Evolutionary conservation across 164 flowering plant species (phyloP).

Genomic region (Tinospora cordifolia): DNA sequence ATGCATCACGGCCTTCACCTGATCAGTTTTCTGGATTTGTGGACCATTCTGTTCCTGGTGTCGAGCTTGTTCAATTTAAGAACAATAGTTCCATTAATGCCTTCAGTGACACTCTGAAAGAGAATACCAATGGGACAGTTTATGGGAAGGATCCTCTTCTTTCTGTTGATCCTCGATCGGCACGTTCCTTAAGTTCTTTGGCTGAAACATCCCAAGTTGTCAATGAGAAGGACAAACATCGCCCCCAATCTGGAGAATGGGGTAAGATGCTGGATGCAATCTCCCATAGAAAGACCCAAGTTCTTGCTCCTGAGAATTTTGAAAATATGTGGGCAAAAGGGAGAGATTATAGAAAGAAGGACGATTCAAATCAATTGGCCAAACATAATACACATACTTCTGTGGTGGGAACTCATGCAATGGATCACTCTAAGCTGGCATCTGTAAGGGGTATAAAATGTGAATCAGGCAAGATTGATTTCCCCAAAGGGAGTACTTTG

Average conservation of each 20-base stretch:
- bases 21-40: conserved; percentile 51
- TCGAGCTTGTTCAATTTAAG: conserved; percentile 85
- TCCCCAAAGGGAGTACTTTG: conserved; percentile 11
- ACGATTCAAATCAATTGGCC: conserved; percentile 24
- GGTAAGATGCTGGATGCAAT: conserved; percentile 71
- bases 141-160: conserved; percentile 69
- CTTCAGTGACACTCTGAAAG: conserved; percentile 20
- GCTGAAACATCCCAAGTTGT: conserved; percentile 28
- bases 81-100: conserved; percentile 31
- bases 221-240: conserved; percentile 29
- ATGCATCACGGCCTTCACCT: conserved; percentile 41
- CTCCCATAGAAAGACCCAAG: conserved; percentile 68
- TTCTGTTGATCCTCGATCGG: conserved; percentile 55
- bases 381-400: conserved; percentile 32
- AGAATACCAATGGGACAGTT: conserved; percentile 26
- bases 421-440: conserved; percentile 18
- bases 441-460: conserved; percentile 21
- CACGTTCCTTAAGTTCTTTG: conserved; percentile 56
- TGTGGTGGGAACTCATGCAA: conserved; percentile 16
- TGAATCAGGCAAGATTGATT: conserved; percentile 19
- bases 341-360: conserved; percentile 61
- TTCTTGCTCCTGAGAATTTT: conserved; percentile 92
- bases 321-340: conserved; percentile 99
- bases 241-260: conserved; percentile 70
- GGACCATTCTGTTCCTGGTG: conserved; percentile 71